A percentile compares a stretch with the other conserved stretches of the same genome.
phyloP scores from a whole-genome alignment of 1,284 basidiomycete species.

The Trichosporon sp. region DNA sequence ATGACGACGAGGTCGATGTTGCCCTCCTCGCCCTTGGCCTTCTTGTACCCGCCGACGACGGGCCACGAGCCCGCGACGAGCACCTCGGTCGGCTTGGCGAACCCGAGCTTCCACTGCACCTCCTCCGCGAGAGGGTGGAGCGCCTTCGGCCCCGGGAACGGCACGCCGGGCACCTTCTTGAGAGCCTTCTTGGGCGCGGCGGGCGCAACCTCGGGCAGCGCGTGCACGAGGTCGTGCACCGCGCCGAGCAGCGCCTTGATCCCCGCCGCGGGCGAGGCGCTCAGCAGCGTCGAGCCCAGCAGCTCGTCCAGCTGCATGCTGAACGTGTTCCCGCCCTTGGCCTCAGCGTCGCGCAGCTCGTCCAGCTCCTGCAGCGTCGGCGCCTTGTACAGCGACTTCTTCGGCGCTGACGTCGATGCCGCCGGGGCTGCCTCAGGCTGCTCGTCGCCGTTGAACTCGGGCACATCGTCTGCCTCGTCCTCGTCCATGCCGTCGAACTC shows the following conservation, averaged over 20 bases:
- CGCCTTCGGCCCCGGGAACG: conserved; percentile 55
- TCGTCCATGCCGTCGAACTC: conserved; percentile 24
- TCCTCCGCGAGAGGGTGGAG: conserved; percentile 62
- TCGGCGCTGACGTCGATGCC: conserved; percentile 13
- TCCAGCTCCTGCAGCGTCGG: conserved; percentile 64
- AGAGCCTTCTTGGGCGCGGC: conserved; percentile 62
- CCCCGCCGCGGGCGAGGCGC: conserved; percentile 24
- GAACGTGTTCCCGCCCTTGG: conserved; percentile 40
- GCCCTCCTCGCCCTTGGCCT: conserved; percentile 55
- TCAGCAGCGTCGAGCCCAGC: conserved; percentile 73
- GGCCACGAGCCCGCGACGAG: conserved; percentile 52
- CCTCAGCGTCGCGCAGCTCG: conserved; percentile 37
- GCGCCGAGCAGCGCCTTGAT: conserved; percentile 73
- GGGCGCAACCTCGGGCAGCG: conserved; percentile 58
- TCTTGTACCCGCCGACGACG: conserved; percentile 59
- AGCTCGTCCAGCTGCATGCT: conserved; percentile 63
- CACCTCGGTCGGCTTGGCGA: conserved; percentile 55
- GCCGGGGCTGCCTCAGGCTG: conserved; percentile 31
- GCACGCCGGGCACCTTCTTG: conserved; percentile 55
- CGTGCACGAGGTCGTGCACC: conserved; percentile 61
- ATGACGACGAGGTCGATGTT: conserved; percentile 76
- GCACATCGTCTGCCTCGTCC: conserved; percentile 39
- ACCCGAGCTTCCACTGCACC: conserved; percentile 66
- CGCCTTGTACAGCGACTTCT: conserved; percentile 48
- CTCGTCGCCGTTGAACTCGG: conserved; percentile 28